Evolutionary conservation across 1,139 yeast genomes (phyloP).

Genomic region (Yamadazyma dushanensis): DNA sequence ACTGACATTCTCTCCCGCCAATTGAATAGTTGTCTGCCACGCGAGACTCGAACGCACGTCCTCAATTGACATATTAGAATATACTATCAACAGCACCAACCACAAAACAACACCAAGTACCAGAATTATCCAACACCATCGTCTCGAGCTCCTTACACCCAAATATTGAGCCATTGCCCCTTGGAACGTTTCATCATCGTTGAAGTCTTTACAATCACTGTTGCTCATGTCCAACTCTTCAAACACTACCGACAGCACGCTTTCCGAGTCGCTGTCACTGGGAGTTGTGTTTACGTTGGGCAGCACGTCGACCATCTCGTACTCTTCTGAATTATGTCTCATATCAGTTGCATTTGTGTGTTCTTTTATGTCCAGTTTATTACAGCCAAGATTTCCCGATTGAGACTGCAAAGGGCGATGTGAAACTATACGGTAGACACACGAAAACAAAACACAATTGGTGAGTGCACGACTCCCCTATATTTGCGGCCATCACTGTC

Average conservation of each 20-base stretch:
- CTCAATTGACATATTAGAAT: constrained; percentile 28
- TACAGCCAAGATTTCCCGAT: constrained; percentile 6
- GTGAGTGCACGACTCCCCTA: not conserved
- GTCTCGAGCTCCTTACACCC: constrained; percentile 10
- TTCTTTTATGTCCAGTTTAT: not conserved
- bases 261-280: constrained; percentile 18
- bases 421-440: too few relatives aligned
- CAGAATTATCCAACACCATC: constrained; percentile 10
- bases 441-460: not conserved
- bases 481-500: not conserved
- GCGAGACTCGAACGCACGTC: constrained; percentile 20
- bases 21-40: constrained; percentile 31
- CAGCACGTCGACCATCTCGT: constrained; percentile 17
- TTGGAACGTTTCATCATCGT: constrained; percentile 27
- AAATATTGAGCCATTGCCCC: constrained; percentile 21
- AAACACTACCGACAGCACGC: constrained; percentile 29
- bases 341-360: not conserved
- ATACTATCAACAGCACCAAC: constrained; percentile 30
- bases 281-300: constrained; percentile 1
- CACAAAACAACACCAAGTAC: constrained; percentile 19
- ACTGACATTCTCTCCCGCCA: constrained; percentile 32
- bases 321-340: constrained; percentile 11
- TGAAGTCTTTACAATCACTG: constrained; percentile 19
- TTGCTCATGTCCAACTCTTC: constrained; percentile 17
- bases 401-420: constrained; percentile 7